phyloP scores from a whole-genome alignment of 2,329 filamentous ascomycete genomes.

The Neonectria sp. region DNA sequence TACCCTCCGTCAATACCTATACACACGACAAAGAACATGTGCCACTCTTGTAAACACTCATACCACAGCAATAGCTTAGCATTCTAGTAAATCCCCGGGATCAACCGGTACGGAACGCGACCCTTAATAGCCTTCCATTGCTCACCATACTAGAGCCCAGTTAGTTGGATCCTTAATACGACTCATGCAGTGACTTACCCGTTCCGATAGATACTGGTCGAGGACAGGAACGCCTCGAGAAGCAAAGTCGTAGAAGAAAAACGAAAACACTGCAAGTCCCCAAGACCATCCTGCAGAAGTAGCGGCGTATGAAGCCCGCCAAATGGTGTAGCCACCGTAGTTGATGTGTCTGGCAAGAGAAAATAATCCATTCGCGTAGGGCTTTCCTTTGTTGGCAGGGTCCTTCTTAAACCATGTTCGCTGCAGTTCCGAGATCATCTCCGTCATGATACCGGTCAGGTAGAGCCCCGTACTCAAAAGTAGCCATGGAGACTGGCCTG shows the following conservation, averaged over 20 bases:
- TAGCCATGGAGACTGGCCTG: neutral
- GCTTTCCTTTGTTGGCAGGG: constrained; percentile 55
- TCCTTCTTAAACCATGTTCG: constrained; percentile 59
- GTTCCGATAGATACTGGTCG: neutral
- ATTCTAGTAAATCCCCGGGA: neutral
- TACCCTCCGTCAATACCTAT: too few species aligned
- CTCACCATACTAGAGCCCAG: neutral
- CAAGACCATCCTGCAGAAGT: neutral
- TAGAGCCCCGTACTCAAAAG: constrained; percentile 56
- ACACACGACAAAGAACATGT: too few species aligned
- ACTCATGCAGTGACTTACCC: neutral
- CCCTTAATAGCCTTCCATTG: neutral
- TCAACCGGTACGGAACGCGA: neutral
- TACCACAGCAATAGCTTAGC: neutral
- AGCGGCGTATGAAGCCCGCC: constrained; percentile 28
- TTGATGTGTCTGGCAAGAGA: neutral
- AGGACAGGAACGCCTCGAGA: neutral
- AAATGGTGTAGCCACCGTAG: neutral
- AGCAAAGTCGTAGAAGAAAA: constrained; percentile 1
- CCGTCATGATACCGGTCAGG: constrained; percentile 65
- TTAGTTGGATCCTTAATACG: neutral
- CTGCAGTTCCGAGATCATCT: constrained; percentile 71
- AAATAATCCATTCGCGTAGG: constrained; percentile 47
- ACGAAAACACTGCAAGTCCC: neutral
- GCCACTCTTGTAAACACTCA: too few species aligned